Base-by-base conservation (phyloP, 2,329 filamentous ascomycete genomes). In the Zelopaecilomyces penicillatus region DNA sequence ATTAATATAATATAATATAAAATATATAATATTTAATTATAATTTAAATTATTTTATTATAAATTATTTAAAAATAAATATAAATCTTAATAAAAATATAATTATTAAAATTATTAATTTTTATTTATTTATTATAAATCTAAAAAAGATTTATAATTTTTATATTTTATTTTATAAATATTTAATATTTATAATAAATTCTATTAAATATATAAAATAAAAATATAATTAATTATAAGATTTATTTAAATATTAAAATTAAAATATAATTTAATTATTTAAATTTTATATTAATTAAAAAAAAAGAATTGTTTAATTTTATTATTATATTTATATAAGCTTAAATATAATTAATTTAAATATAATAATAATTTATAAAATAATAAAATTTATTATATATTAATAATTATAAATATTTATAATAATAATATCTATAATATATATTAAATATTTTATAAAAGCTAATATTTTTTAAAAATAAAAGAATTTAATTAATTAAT, bases 161-260 rank as follows among this genome's bases (percentile, higher is more conserved):
- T 45, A 38, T 44, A 44, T 40, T 33, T 44, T 40, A 33, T 44
- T 32, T 36, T 45, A 35, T 26, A 37, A 37, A 45, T 41, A 28
- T 38, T 29, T 46, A 46, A 39, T 46, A 42, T 42, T 42, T 46
- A 46, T 46, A 43, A 34, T 42, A 42, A 42, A 39, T 27, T 27
- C 29, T 42, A 43, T 36, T 42, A 30, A 42, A 38, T 30, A 38
- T 5, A 35, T 8, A 5, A 34, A 44, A 35, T 40, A 30, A 31
- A 37, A n/a, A 35, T 40, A 8, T 8, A 34, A 34, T 34, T 34
- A 8, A 7, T 34, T 34, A 34, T 34, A 34, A 34, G 32, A 34
- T 34, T n/a, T 34, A 34, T 7, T 34, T 34, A 34, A 8, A 34
- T 34, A 34, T 8, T 7, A n/a, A 8, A 34, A 34, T 34, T 8